Evolutionary conservation across 768 basidiomycete species (phyloP), one percentile per base, ranked within the genome.

Genomic region (Collybia nuda): DNA sequence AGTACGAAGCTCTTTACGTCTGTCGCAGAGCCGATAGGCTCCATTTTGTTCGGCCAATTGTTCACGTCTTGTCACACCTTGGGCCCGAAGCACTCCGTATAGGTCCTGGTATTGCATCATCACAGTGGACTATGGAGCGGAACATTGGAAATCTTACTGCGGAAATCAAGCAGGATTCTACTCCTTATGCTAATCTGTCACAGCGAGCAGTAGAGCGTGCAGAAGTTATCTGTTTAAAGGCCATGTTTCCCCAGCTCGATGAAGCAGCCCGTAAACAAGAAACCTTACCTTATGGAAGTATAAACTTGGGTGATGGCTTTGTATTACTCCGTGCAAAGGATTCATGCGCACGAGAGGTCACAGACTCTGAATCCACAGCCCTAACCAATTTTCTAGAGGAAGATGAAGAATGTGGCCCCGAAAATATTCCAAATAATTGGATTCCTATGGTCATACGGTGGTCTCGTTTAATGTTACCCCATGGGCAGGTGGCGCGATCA

Each of bases 1-100:
- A 73, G 24, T 76, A 61, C 54, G 71, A 76, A 50, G 21, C 39
- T 0, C 45, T 72, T 0, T 75, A 75, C 50, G 67, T 65, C 36
- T 61, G 67, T 8, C 28, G 57, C 28, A 7, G 60, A 41, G 7
- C 47, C 0, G 56, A 57, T 21, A 44, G 57, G 0, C 44, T 77
- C 0, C 75, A 75, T 40, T 69, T 74, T 40, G 48, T 58, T 3
- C 63, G 60, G 1, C 72, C 55, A 12, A 58, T 62, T 37, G 43
- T 75, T 7, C 71, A 73, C 46, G 48, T 56, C 0, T 48, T 68
- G 5, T 29, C 40, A 9, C 52, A 57, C 22, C 52, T 50, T 19
- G 35, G 44, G 15, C 39, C 44, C 1, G 32, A 56, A 28, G 45
- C 40, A 4, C 14, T 40, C 3, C 22, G 46, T 12, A 41, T 54